These are phyloP conservation scores for Talaromyces atroroseus DNA, from an alignment of 2,329 filamentous ascomycete species.

Conservation along the genomic window DNA sequence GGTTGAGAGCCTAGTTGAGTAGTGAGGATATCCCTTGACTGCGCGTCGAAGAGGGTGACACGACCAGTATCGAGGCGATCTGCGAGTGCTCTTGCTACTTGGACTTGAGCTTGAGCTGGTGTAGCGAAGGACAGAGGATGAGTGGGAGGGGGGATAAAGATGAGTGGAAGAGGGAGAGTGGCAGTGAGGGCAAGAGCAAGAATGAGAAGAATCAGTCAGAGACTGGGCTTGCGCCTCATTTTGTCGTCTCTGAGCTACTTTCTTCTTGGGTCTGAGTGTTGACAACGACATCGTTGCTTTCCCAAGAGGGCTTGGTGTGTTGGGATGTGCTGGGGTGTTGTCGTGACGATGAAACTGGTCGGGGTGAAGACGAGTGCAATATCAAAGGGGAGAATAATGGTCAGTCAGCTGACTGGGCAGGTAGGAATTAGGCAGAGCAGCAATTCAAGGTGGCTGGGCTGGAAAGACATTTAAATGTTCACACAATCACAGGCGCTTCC, in stretches of 20 bases:
- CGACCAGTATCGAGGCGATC: neutral
- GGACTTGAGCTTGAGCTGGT: neutral
- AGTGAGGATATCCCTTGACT: neutral
- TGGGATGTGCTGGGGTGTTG: neutral
- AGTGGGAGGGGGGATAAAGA: neutral
- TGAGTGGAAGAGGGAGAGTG: neutral
- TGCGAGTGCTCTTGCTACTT: neutral
- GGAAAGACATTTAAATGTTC: neutral
- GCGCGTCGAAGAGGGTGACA: neutral
- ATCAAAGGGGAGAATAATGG: neutral
- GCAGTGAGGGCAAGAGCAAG: neutral
- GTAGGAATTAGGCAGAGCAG: neutral
- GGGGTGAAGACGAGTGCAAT: neutral
- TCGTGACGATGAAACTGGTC: neutral
- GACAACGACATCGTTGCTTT: neutral
- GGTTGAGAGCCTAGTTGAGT: neutral
- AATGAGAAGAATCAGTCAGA: neutral
- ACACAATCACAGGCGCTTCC: neutral
- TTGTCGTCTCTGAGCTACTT: neutral
- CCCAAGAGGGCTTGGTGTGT: neutral
- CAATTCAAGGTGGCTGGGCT: neutral
- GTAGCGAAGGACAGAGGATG: neutral
- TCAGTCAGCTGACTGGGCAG: neutral
- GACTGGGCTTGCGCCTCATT: neutral
- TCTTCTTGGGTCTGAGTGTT: neutral